Conservation (phyloP, 2,329 filamentous ascomycete genomes). For the Paracamarosporium sp. region DNA sequence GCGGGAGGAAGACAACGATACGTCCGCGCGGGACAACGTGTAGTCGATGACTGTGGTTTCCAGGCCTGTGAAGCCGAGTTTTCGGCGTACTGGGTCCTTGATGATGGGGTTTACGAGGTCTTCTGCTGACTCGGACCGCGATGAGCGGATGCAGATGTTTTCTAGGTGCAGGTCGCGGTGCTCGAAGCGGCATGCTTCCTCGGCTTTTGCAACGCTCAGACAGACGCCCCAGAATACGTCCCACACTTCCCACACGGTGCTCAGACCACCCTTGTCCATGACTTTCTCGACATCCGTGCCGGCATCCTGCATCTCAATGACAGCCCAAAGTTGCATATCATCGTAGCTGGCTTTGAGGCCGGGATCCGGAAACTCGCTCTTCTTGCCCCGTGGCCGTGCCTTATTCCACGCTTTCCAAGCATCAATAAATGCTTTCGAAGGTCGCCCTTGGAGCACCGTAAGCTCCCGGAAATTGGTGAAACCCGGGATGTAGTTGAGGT, state of each 20-base stretch:
- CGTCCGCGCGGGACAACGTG: constrained; percentile 67
- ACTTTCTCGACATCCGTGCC: constrained; percentile 60
- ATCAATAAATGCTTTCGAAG: constrained; percentile 56
- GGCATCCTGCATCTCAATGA: constrained; percentile 71
- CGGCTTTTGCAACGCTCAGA: constrained; percentile 66
- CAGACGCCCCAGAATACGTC: constrained; percentile 74
- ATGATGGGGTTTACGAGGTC: constrained; percentile 39
- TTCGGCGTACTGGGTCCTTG: constrained; percentile 43
- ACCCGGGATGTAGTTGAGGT: constrained; percentile 65
- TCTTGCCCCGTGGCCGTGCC: constrained; percentile 50
- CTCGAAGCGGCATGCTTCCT: constrained; percentile 67
- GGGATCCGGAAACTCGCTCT: constrained; percentile 63
- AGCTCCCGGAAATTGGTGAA: constrained; percentile 69
- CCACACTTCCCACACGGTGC: constrained; percentile 57
- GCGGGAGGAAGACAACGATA: constrained; percentile 36
- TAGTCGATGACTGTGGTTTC: constrained; percentile 73
- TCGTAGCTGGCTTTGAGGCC: constrained; percentile 60
- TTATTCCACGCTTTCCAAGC: constrained; percentile 57
- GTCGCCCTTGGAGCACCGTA: constrained; percentile 63
- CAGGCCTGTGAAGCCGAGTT: constrained; percentile 60
- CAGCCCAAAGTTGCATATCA: constrained; percentile 66
- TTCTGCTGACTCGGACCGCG: constrained; percentile 17
- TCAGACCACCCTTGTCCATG: constrained; percentile 43
- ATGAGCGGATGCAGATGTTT: constrained; percentile 65
- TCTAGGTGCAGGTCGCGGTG: constrained; percentile 71